Evolutionary conservation across 2,329 filamentous ascomycete species (phyloP), one percentile per base, ranked within the genome.

Genomic region (Cryphonectria naterciae): DNA sequence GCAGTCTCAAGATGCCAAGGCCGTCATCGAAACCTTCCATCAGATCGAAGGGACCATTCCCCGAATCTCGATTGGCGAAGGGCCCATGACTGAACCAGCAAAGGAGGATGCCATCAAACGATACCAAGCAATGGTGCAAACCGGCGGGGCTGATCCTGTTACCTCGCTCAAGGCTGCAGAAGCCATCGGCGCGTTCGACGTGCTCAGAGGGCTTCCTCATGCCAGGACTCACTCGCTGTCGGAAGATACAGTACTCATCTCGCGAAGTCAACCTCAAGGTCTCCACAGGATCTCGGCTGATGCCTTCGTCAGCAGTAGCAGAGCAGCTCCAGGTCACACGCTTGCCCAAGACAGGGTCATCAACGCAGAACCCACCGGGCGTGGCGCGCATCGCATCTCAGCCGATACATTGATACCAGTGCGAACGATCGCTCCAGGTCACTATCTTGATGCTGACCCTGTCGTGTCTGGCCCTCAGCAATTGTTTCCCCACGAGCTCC

Each of bases 381-480:
- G 62, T 19, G 60, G 67, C 8, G 46, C 58, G n/a, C 69, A 71
- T 19, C 66, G 67, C 17, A 67, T 71, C 35, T 73, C 71, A 19
- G 58, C 58, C 6, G 71, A 72, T 28, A n/a, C 63, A 35, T 37
- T 71, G 71, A 43, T 71, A 28, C 68, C 71, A 43, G 37, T 41
- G 39, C 54, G 60, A 22, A 39, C 41, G 7, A 60, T 64, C 7
- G 58, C 69, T 28, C 56, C 71, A 17, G 58, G 56, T 25, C 66
- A 71, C 58, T 66, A 61, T 43, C 69, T 73, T 17, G 63, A 73
- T 15, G 69, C 49, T 17, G 71, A 73, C 22, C 71, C 71, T 11
- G 28, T 63, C 39, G 35, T 73, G 10, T 68, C 69, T 13, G 49
- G 39, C 2, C 69, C 69, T 4, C 66, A 64, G 11, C 71, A 64